These are phyloP conservation scores for Incumbomyces delicatus DNA, from an alignment of 2,329 filamentous ascomycete genomes.

Conservation along the genomic window DNA sequence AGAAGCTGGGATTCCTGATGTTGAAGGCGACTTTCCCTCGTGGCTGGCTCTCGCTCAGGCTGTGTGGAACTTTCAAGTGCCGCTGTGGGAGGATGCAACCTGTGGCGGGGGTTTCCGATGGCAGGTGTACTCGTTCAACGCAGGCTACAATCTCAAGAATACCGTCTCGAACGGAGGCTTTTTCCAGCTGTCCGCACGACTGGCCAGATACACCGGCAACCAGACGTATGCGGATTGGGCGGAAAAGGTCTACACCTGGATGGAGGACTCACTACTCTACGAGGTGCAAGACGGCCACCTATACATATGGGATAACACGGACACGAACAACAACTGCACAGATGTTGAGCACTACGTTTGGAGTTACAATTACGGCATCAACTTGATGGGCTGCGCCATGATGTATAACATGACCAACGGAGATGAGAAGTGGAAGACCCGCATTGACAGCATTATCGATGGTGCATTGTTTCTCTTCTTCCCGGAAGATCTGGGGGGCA, in stretches of 20 bases:
- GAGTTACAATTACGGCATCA: slow-evolving; percentile 55
- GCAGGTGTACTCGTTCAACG: slow-evolving; percentile 59
- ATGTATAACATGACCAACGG: slow-evolving; percentile 58
- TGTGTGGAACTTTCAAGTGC: slow-evolving; percentile 66
- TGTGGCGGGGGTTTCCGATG: slow-evolving; percentile 69
- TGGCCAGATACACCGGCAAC: slow-evolving; percentile 31
- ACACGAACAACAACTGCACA: slow-evolving; percentile 50
- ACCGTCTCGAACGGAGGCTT: slow-evolving; percentile 44
- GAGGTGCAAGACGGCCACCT: slow-evolving; percentile 35
- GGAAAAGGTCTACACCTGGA: slow-evolving; percentile 39
- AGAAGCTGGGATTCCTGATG: slow-evolving; percentile 29
- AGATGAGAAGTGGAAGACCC: slow-evolving; percentile 45
- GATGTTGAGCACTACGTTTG: slow-evolving; percentile 53
- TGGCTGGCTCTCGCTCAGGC: slow-evolving; percentile 66
- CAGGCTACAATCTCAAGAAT: slow-evolving; percentile 43
- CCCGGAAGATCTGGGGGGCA: slow-evolving; percentile 33
- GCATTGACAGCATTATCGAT: slow-evolving; percentile 47
- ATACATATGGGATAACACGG: slow-evolving; percentile 53
- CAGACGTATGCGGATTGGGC: slow-evolving; percentile 31
- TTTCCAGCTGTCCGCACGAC: slow-evolving; percentile 39
- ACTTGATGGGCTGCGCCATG: slow-evolving; percentile 51
- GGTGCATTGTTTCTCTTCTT: slow-evolving; percentile 43
- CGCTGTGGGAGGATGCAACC: slow-evolving; percentile 54
- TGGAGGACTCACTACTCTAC: slow-evolving; percentile 45
- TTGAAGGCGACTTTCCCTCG: slow-evolving; percentile 41